A percentile compares a stretch with the other conserved stretches of the same genome.
Conservation (phyloP, 805 yeast species). For the Myxozyma udenii region DNA sequence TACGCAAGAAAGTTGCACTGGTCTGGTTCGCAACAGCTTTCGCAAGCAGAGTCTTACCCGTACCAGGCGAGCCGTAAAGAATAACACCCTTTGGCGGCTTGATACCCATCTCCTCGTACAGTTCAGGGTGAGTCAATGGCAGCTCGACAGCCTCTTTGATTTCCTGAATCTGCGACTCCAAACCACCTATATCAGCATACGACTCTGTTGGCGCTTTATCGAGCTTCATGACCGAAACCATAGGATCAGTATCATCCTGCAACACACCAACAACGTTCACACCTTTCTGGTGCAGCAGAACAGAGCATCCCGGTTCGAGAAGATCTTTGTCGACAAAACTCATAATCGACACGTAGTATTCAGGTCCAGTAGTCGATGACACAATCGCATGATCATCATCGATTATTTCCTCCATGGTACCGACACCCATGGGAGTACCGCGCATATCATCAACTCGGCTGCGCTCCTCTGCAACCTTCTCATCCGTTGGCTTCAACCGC, state of each 20-base stretch:
- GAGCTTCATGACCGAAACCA: conserved; percentile 95
- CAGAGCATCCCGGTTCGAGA: conserved; percentile 95
- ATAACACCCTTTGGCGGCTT: conserved; percentile 98
- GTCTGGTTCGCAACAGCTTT: conserved; percentile 99
- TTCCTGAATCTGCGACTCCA: conserved; percentile 93
- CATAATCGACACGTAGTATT: conserved; percentile 91
- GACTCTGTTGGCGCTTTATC: conserved; percentile 97
- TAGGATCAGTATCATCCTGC: conserved; percentile 96
- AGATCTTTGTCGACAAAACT: conserved; percentile 96
- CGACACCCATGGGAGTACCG: conserved; percentile 94
- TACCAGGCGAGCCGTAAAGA: conserved; percentile 96
- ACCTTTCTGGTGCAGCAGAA: conserved; percentile 89
- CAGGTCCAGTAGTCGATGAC: conserved; percentile 92
- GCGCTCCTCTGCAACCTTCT: conserved; percentile 92
- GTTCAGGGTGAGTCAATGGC: conserved; percentile 93
- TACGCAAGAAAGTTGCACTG: conserved; percentile 89
- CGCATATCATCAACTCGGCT: conserved; percentile 92
- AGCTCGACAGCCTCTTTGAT: conserved; percentile 95
- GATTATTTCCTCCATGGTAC: conserved; percentile 92
- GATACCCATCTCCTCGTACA: conserved; percentile 97
- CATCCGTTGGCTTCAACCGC: conserved; percentile 91
- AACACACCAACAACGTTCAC: conserved; percentile 97
- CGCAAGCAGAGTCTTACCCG: conserved; percentile 92
- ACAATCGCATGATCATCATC: conserved; percentile 99
- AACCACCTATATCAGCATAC: conserved; percentile 95